These are phyloP conservation scores for Mariannaea sp. DNA, from an alignment of 2,329 filamentous ascomycete genomes.

Conservation along the genomic window DNA sequence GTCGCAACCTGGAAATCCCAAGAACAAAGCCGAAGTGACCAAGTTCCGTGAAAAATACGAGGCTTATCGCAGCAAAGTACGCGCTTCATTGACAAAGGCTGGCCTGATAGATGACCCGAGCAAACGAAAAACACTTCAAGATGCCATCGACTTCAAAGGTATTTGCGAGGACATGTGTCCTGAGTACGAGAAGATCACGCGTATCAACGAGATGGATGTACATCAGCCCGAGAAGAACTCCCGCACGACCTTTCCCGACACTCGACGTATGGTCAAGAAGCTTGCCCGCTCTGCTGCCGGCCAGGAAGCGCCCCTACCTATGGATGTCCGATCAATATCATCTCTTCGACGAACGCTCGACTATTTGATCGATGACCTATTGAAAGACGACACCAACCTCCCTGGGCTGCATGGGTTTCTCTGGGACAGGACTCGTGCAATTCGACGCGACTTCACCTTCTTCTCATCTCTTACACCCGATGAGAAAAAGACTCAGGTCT, in stretches of 20 bases:
- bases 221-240: conserved; percentile 59
- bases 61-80: conserved; percentile 60
- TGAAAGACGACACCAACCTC: conserved; percentile 60
- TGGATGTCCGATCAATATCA: conserved; percentile 67
- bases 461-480: conserved; percentile 63
- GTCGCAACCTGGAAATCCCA: conserved; percentile 56
- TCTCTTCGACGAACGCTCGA: conserved; percentile 64
- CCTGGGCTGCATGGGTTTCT: conserved; percentile 64
- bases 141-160: conserved; percentile 70
- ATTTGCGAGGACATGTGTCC: conserved; percentile 74
- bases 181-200: conserved; percentile 66
- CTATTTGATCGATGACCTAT: conserved; percentile 65
- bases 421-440: conserved; percentile 70
- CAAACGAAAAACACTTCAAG: conserved; percentile 63
- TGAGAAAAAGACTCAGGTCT: conserved; percentile 63
- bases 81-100: conserved; percentile 61
- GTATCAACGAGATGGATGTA: conserved; percentile 66
- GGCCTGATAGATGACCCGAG: conserved; percentile 69
- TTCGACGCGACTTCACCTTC: conserved; percentile 71
- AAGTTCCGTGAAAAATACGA: conserved; percentile 61
- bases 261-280: conserved; percentile 67
- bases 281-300: conserved; percentile 70
- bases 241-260: conserved; percentile 51
- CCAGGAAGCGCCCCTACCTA: conserved; percentile 68
- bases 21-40: conserved; percentile 57